Percentiles rank a stretch among this genome's conserved stretches.
Evolutionary conservation across 257 asterid genomes (phyloP).

Genomic region (Plantago major): DNA sequence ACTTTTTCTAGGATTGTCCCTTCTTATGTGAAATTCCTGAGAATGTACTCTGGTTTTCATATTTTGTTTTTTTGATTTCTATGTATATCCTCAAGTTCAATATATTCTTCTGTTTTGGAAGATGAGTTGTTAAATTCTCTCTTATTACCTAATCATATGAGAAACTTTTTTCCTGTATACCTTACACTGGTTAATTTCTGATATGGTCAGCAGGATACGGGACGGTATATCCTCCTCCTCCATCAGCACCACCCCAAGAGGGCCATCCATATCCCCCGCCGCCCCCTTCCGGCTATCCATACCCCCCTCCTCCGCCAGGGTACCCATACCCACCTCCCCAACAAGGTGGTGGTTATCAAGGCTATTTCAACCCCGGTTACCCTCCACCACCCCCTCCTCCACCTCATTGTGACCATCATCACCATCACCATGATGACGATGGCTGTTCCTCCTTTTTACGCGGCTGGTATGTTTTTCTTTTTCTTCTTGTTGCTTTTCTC

Average conservation of each 20-base stretch:
- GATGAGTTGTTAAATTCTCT: conserved; percentile 12
- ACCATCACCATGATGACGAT: conserved; percentile 27
- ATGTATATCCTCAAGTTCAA: neutral
- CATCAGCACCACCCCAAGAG: conserved; percentile 56
- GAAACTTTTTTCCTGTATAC: too few species aligned
- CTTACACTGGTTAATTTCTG: neutral
- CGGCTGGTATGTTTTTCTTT: conserved; percentile 50
- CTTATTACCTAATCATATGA: too few species aligned
- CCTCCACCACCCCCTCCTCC: conserved; percentile 44
- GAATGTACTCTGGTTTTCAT: too few species aligned
- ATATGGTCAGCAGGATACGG: conserved; percentile 41
- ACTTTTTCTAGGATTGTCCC: too few species aligned
- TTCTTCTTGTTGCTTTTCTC: neutral
- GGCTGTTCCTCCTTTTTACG: conserved; percentile 56
- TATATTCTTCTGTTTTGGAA: neutral
- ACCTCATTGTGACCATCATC: conserved; percentile 46
- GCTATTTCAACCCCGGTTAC: conserved; percentile 49
- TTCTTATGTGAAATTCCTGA: too few species aligned
- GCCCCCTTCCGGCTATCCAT: conserved; percentile 19
- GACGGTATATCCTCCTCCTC: conserved; percentile 50
- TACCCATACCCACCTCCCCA: conserved; percentile 54
- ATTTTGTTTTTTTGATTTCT: too few species aligned
- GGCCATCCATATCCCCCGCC: conserved; percentile 49
- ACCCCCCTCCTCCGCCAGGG: conserved; percentile 29
- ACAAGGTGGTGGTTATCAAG: conserved; percentile 57